Conservation (phyloP, 768 basidiomycete genomes). For the Leccinum incarnatum region DNA sequence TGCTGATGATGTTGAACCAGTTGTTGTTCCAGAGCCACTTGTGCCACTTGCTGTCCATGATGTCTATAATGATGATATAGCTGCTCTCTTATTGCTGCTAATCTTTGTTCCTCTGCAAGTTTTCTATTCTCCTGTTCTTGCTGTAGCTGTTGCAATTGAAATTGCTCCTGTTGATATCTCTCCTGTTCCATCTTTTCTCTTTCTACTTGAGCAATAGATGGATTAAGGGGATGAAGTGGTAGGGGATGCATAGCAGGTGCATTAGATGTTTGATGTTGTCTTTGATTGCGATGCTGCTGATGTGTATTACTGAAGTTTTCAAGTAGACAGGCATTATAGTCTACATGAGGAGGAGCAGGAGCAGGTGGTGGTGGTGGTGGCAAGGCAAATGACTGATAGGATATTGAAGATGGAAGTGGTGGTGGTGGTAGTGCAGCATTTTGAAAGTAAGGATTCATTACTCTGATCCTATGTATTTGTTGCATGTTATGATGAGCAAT, state of each 20-base stretch:
- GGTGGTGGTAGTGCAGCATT: not conserved
- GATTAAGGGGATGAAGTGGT: no score
- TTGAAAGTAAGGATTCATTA: no score
- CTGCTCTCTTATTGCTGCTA: not conserved
- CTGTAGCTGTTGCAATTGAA: not conserved
- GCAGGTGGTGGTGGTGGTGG: not conserved
- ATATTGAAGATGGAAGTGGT: no score
- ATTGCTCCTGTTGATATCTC: not conserved
- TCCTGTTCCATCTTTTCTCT: not conserved
- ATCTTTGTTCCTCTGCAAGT: not conserved
- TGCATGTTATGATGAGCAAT: constrained; percentile 5
- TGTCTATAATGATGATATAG: not conserved
- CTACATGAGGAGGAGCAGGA: not conserved
- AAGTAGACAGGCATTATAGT: not conserved
- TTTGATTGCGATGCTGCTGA: not conserved
- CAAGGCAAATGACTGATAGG: not conserved
- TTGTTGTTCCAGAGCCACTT: not conserved
- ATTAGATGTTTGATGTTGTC: not conserved
- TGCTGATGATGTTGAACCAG: not conserved
- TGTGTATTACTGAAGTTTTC: not conserved
- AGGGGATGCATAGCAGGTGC: no score
- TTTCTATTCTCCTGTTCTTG: not conserved
- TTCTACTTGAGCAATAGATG: not conserved
- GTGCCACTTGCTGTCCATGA: not conserved
- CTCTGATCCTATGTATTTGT: not conserved